These are phyloP conservation scores for Botrytis hyacinthi DNA, from an alignment of 2,329 filamentous ascomycete genomes.

Conservation along the genomic window DNA sequence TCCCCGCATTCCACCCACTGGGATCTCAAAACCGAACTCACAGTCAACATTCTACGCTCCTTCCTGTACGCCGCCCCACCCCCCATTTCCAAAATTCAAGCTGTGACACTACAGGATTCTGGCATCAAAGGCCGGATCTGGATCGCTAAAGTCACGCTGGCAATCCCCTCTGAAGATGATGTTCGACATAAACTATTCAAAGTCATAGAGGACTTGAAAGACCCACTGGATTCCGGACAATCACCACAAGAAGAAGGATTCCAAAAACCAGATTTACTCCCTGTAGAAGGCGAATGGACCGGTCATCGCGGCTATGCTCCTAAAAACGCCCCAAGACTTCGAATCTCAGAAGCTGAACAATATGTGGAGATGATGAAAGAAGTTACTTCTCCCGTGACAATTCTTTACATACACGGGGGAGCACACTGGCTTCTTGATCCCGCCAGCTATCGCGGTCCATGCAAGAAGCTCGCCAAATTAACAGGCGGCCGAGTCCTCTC, in stretches of 20 bases:
- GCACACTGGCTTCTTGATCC: constrained; percentile 74
- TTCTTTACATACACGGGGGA: constrained; percentile 75
- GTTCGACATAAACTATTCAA: constrained; percentile 56
- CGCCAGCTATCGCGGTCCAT: constrained; percentile 58
- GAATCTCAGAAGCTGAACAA: constrained; percentile 60
- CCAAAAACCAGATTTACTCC: constrained; percentile 50
- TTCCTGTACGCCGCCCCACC: constrained; percentile 46
- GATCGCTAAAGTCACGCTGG: constrained; percentile 69
- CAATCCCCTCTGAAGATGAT: constrained; percentile 54
- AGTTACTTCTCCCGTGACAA: constrained; percentile 57
- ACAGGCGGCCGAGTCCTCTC: constrained; percentile 62
- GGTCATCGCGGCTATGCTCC: constrained; percentile 60
- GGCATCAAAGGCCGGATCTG: constrained; percentile 77
- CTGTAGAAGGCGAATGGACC: constrained; percentile 74
- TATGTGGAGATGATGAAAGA: constrained; percentile 68
- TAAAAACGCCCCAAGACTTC: constrained; percentile 50
- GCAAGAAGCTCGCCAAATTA: constrained; percentile 62
- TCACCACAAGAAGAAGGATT: constrained; percentile 30
- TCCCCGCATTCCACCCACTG: constrained; percentile 73
- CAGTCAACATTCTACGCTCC: constrained; percentile 66
- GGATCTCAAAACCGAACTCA: constrained; percentile 72
- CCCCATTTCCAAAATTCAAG: constrained; percentile 61
- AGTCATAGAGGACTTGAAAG: constrained; percentile 55
- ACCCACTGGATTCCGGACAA: constrained; percentile 24
- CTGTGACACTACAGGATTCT: constrained; percentile 56